A percentile compares a stretch with the other conserved stretches of the same genome.
Evolutionary conservation across 768 basidiomycete species (phyloP).

Genomic region (Lyophyllum decastes): DNA sequence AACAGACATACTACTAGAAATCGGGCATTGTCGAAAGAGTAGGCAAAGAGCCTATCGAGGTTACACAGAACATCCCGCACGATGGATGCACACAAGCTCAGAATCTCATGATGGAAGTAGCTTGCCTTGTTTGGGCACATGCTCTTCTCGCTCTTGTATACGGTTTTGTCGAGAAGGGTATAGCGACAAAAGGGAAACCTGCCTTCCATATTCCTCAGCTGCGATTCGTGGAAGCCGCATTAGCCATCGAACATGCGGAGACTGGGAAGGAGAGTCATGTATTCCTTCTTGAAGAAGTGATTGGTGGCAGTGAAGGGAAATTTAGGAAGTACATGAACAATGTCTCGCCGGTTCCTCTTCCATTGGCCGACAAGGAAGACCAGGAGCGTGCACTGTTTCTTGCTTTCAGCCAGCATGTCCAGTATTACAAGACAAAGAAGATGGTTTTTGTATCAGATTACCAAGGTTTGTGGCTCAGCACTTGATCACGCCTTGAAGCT

Average conservation of each 20-base stretch:
- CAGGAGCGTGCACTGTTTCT: constrained; percentile 18
- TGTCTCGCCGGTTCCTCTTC: constrained; percentile 13
- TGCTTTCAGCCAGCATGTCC: constrained; percentile 26
- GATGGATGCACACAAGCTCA: constrained; percentile 12
- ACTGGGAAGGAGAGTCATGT: too few relatives aligned
- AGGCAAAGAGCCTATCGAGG: too few relatives aligned
- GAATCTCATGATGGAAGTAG: constrained; percentile 19
- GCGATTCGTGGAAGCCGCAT: too few relatives aligned
- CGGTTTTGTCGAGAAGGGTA: not conserved
- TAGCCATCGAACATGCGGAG: too few relatives aligned
- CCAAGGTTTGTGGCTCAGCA: constrained; percentile 18
- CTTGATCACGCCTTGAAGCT: not conserved
- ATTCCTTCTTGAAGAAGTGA: too few relatives aligned
- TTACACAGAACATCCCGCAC: too few relatives aligned
- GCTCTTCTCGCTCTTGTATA: constrained; percentile 20
- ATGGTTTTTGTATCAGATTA: constrained; percentile 25
- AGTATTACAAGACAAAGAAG: constrained; percentile 22
- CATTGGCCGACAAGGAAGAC: not conserved
- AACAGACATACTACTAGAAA: too few relatives aligned
- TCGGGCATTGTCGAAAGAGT: too few relatives aligned
- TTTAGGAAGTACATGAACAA: too few relatives aligned
- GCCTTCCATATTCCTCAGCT: too few relatives aligned
- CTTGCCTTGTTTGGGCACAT: constrained; percentile 22
- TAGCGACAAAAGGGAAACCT: too few relatives aligned
- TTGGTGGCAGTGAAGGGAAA: too few relatives aligned